Evolutionary conservation across 352 stramenopile species (phyloP), one percentile per base, ranked within the genome.

Genomic region (Globisporangium irregulare): DNA sequence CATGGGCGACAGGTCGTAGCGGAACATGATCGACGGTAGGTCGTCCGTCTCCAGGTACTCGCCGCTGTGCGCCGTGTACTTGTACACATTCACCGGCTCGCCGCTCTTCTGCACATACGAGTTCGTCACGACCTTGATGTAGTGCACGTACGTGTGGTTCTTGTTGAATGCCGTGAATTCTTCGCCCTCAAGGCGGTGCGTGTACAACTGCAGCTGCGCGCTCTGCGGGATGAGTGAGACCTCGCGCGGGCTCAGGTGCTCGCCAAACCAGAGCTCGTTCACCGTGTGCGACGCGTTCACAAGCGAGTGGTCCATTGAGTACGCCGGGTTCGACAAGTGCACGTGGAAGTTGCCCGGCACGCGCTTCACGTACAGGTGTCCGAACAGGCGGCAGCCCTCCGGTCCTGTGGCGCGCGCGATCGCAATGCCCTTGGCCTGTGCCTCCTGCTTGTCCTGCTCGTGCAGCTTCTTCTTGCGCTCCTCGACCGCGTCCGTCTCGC

Each of bases 261-360:
- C 84, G 66, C 97, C 97, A 79, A 99, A 99, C 74, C 91, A 98
- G 25, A 99, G 77, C 75, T 99, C 94, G 74, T 98, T 96, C 29
- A 99, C 96, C 41, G 94, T 84, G 81, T 99, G 97, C 38, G 90
- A 96, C 38, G 98, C 82, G 74, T 99, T 99, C 38, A 94, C 87
- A 56, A 95, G 78, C 64, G 78, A 85, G 51, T 80, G 82, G 70
- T 92, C 86, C 87, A 95, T 94, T 64, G 87, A 95, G 77, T 92
- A 95, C 57, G 93, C 93, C 27, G 96, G 92, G 81, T 99, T 98
- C n/a, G 97, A 73, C 79, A 99, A 90, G 78, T 99, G 96, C 68
- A 99, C 94, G 81, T 99, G 97, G 81, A 99, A 99, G 77, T 99
- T 99, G 48, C 97, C 97, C 0, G 97, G 97, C 54, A 99, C 97